Percentiles rank a stretch among this genome's conserved stretches.
These are phyloP conservation scores for Penicillium roqueforti DNA, from an alignment of 495 filamentous ascomycete genomes.

Conservation along the genomic window DNA sequence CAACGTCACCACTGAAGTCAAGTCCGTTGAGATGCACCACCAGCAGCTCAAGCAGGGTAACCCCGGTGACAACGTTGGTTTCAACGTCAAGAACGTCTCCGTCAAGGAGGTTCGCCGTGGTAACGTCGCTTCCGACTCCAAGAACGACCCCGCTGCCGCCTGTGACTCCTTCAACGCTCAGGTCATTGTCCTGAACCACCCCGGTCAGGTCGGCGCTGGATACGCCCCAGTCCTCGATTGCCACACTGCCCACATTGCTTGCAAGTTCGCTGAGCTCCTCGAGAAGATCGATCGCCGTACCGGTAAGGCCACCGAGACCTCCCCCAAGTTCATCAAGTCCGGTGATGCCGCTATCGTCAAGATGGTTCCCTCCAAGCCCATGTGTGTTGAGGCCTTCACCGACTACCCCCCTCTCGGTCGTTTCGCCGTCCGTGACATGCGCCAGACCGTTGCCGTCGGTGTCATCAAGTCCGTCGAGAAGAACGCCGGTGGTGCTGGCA, in stretches of 20 bases:
- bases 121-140: slow-evolving; percentile 99
- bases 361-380: slow-evolving; percentile 99
- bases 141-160: slow-evolving; percentile 94
- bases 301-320: slow-evolving; percentile 88
- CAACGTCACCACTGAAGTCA: slow-evolving; percentile 99
- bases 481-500: slow-evolving; percentile 59
- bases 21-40: slow-evolving; percentile 99
- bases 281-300: slow-evolving; percentile 99
- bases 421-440: slow-evolving; percentile 93
- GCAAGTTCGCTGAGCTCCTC: slow-evolving; percentile 97
- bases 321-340: slow-evolving; percentile 99
- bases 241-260: slow-evolving; percentile 99
- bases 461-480: slow-evolving; percentile 89
- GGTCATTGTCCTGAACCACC: slow-evolving; percentile 99
- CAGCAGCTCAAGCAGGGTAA: slow-evolving; percentile 95
- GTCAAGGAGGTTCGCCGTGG: slow-evolving; percentile 99
- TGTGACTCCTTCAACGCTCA: slow-evolving; percentile 95
- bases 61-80: slow-evolving; percentile 99
- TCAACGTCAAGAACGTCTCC: slow-evolving; percentile 99
- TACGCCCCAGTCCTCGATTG: slow-evolving; percentile 98
- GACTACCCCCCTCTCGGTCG: slow-evolving; percentile 98
- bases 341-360: slow-evolving; percentile 99
- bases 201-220: slow-evolving; percentile 96
- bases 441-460: slow-evolving; percentile 95
- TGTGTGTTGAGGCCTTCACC: slow-evolving; percentile 99